A percentile compares a stretch with the other conserved stretches of the same genome.
Conservation (phyloP, 1,139 yeast species). For the Saccharomyces hybrid region DNA sequence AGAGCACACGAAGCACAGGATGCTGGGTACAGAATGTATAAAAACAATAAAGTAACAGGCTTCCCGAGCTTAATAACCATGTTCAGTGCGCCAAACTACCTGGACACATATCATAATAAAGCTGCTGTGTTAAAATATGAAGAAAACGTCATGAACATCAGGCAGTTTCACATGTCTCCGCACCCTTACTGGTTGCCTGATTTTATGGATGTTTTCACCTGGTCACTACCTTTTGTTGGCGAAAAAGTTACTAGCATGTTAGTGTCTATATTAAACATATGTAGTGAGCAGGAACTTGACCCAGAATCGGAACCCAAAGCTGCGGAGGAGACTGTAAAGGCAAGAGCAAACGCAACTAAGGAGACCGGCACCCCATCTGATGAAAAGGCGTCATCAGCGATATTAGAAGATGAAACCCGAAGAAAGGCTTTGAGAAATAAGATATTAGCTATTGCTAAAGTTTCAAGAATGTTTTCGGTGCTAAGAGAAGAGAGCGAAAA, state of each 20-base stretch:
- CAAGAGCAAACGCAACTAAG: neutral
- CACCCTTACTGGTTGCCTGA: slow-evolving; percentile 96
- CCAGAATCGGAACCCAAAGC: slow-evolving; percentile 11
- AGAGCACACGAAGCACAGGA: slow-evolving; percentile 97
- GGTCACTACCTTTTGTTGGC: slow-evolving; percentile 95
- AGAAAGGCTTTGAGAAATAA: slow-evolving; percentile 69
- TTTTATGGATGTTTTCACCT: slow-evolving; percentile 91
- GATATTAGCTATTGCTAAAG: slow-evolving; percentile 88
- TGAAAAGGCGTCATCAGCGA: slow-evolving; percentile 3
- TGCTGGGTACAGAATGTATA: slow-evolving; percentile 90
- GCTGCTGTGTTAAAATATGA: slow-evolving; percentile 90
- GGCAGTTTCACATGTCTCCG: slow-evolving; percentile 84
- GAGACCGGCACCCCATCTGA: slow-evolving; percentile 31
- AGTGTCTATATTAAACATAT: slow-evolving; percentile 77
- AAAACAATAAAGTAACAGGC: slow-evolving; percentile 73
- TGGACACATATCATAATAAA: slow-evolving; percentile 87
- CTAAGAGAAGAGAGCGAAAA: slow-evolving; percentile 85
- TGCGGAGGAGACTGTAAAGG: neutral
- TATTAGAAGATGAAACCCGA: slow-evolving; percentile 27
- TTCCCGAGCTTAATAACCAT: slow-evolving; percentile 89
- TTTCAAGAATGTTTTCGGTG: slow-evolving; percentile 87
- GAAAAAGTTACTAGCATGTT: slow-evolving; percentile 89
- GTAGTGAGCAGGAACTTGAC: slow-evolving; percentile 87
- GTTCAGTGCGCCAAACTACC: slow-evolving; percentile 90
- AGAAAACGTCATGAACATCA: slow-evolving; percentile 80